Conservation (phyloP, 2,329 filamentous ascomycete species). For the Hypoxylon sp. region DNA sequence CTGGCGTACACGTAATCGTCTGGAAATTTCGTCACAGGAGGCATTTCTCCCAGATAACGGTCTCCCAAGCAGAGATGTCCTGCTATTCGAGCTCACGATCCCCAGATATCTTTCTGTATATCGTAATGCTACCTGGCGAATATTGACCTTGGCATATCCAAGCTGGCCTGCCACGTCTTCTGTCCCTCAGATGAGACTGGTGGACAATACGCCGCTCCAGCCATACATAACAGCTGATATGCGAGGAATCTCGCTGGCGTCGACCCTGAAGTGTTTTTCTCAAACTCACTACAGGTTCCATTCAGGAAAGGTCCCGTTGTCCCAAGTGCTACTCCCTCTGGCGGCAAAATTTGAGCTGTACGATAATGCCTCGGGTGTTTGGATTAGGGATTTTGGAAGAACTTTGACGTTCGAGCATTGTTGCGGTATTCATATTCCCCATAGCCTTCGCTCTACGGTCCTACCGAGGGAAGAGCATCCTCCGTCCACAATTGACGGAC, state of each 20-base stretch:
- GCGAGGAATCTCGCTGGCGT: conserved; percentile 42
- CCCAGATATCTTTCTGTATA: conserved; percentile 58
- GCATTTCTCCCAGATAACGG: conserved; percentile 55
- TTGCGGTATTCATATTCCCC: conserved; percentile 35
- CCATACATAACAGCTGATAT: conserved; percentile 10
- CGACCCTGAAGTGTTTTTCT: conserved; percentile 44
- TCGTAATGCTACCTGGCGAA: conserved; percentile 60
- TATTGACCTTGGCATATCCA: conserved; percentile 51
- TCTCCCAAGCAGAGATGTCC: conserved; percentile 49
- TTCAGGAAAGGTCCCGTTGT: conserved; percentile 41
- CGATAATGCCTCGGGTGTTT: conserved; percentile 39
- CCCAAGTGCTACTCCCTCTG: conserved; percentile 41
- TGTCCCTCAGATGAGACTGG: conserved; percentile 33
- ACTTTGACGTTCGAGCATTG: conserved; percentile 45
- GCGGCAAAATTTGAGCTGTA: conserved; percentile 44
- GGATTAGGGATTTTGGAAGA: conserved; percentile 38
- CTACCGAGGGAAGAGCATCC: conserved; percentile 36
- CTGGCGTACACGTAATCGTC: conserved; percentile 45
- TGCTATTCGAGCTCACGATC: conserved; percentile 61
- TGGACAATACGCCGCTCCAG: conserved; percentile 32
- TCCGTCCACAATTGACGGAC: conserved; percentile 48
- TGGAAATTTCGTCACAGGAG: conserved; percentile 59
- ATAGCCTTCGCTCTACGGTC: conserved; percentile 26
- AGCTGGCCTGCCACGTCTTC: conserved; percentile 18
- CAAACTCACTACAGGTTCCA: conserved; percentile 46